These are phyloP conservation scores for Xylaria grammica DNA, from an alignment of 495 filamentous ascomycete genomes.

Conservation along the genomic window DNA sequence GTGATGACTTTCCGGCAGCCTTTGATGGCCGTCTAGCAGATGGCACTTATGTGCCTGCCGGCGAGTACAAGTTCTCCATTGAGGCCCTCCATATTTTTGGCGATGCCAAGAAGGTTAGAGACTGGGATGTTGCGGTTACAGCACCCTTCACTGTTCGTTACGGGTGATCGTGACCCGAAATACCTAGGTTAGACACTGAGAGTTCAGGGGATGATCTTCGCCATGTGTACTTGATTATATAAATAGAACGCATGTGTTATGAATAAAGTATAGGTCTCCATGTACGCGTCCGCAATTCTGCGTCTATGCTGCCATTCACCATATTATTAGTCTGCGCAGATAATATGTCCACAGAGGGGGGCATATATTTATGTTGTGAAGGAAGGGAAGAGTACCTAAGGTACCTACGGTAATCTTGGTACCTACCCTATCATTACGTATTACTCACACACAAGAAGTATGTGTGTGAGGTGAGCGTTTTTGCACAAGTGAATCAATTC, in stretches of 20 bases:
- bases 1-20: conserved; percentile 35
- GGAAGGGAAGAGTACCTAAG: too few species aligned
- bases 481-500: too few species aligned
- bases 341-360: too few species aligned
- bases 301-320: too few species aligned
- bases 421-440: too few species aligned
- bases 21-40: conserved; percentile 53
- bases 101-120: conserved; percentile 32
- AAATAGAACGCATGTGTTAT: conserved; percentile 12
- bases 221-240: conserved; percentile 7
- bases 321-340: too few species aligned
- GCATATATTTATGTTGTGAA: too few species aligned
- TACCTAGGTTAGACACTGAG: too few species aligned
- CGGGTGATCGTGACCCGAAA: not conserved
- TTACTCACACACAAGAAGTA: too few species aligned
- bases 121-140: conserved; percentile 47
- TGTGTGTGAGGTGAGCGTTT: too few species aligned
- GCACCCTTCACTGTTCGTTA: conserved; percentile 42
- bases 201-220: not conserved
- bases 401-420: too few species aligned
- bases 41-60: conserved; percentile 48
- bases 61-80: conserved; percentile 50
- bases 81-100: conserved; percentile 53
- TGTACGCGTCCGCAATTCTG: too few species aligned
- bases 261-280: conserved; percentile 22